phyloP scores from a whole-genome alignment of 345 rosid species.

The Brassica nigra region DNA sequence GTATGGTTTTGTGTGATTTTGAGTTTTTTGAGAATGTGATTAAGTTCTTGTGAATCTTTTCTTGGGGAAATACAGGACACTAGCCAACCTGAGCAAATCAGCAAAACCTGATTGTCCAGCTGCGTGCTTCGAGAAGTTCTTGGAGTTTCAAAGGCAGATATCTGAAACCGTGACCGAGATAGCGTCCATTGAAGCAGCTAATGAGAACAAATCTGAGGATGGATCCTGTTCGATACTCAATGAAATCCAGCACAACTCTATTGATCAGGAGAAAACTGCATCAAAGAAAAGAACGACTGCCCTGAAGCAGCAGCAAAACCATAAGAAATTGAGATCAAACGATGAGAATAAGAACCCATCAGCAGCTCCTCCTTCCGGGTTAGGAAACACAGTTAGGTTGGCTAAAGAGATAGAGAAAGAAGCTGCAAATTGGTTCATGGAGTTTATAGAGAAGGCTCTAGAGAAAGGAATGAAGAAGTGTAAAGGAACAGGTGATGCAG shows the following conservation, averaged over 20 bases:
- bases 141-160: conserved; percentile 83
- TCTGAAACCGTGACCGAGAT: conserved; percentile 63
- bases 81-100: conserved; percentile 66
- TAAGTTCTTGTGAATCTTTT: conserved; percentile 10
- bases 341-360: conserved; percentile 84
- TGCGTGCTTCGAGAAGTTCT: conserved; percentile 68
- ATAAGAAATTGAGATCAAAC: conserved; percentile 48
- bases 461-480: conserved; percentile 78
- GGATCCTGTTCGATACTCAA: conserved; percentile 44
- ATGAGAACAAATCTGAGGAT: conserved; percentile 44
- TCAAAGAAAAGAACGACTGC: conserved; percentile 52
- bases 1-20: neutral
- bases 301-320: conserved; percentile 46
- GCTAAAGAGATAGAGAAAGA: conserved; percentile 74
- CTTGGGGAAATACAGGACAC: conserved; percentile 48
- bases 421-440: conserved; percentile 96
- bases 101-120: conserved; percentile 86
- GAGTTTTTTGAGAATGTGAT: conserved; percentile 10
- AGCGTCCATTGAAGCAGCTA: conserved; percentile 66
- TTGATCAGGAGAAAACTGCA: conserved; percentile 48
- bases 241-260: conserved; percentile 59
- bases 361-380: conserved; percentile 30
- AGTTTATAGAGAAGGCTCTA: conserved; percentile 74
- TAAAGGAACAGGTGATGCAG: conserved; percentile 50
- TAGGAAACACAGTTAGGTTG: conserved; percentile 61